Evolutionary conservation across 805 yeast genomes (phyloP).

Genomic region (Blastobotrys parvus): DNA sequence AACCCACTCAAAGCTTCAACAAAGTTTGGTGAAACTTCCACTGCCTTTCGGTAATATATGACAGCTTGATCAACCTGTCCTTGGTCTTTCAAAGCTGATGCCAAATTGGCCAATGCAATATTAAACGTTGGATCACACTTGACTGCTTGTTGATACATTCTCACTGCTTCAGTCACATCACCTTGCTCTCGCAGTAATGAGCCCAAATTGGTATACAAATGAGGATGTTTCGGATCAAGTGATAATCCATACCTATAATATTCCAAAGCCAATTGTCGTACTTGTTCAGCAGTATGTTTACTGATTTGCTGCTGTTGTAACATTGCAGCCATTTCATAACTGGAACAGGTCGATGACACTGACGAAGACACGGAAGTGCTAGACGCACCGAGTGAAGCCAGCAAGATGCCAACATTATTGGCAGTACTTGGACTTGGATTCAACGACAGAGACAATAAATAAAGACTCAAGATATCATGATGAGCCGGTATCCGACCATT

Average conservation of each 20-base stretch:
- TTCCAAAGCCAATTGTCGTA: conserved; percentile 20
- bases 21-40: conserved; percentile 22
- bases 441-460: conserved; percentile 23
- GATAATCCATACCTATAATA: conserved; percentile 25
- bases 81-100: conserved; percentile 26
- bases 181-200: conserved; percentile 28
- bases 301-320: neutral
- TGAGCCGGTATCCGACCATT: conserved; percentile 22
- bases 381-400: conserved; percentile 15
- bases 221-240: conserved; percentile 28
- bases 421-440: conserved; percentile 27
- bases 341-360: too few species aligned
- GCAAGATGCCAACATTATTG: conserved; percentile 27
- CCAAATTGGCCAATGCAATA: conserved; percentile 27
- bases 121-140: conserved; percentile 23
- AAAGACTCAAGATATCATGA: conserved; percentile 23
- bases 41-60: conserved; percentile 24
- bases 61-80: conserved; percentile 26
- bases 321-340: too few species aligned
- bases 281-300: neutral
- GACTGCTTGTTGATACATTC: conserved; percentile 26
- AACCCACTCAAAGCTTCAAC: conserved; percentile 28
- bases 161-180: conserved; percentile 20
- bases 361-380: neutral
- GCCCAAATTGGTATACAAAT: conserved; percentile 27